Evolutionary conservation across 2,329 filamentous ascomycete species (phyloP).

Genomic region (Claviceps pazoutovae): DNA sequence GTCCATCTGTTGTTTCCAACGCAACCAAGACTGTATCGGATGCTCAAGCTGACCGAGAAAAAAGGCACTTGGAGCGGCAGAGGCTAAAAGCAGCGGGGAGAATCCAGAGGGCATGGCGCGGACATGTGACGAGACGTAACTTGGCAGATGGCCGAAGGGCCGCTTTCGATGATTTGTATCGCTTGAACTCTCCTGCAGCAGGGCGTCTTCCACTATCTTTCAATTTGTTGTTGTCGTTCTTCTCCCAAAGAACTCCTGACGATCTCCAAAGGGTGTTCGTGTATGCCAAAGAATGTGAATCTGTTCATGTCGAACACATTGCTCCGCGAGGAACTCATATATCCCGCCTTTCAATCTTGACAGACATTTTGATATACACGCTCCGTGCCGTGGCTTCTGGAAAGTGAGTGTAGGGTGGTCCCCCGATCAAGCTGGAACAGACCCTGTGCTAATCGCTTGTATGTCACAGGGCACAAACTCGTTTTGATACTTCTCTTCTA

Average conservation of each 20-base stretch:
- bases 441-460: neutral
- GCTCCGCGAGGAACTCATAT: conserved; percentile 15
- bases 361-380: conserved; percentile 21
- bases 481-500: conserved; percentile 13
- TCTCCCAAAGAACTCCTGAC: conserved; percentile 27
- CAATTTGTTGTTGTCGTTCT: conserved; percentile 36
- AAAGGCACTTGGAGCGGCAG: conserved; percentile 68
- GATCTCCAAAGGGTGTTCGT: conserved; percentile 34
- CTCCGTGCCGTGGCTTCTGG: conserved; percentile 13
- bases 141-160: conserved; percentile 44
- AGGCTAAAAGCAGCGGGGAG: conserved; percentile 57
- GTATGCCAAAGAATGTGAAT: conserved; percentile 30
- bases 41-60: conserved; percentile 73
- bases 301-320: conserved; percentile 22
- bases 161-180: conserved; percentile 49
- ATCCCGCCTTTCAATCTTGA: conserved; percentile 21
- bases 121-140: conserved; percentile 47
- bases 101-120: conserved; percentile 75
- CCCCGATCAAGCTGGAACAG: neutral
- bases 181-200: conserved; percentile 15
- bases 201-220: conserved; percentile 27
- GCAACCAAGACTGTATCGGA: conserved; percentile 67
- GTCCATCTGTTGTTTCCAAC: conserved; percentile 41
- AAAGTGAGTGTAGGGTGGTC: conserved; percentile 11
- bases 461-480: neutral